These are phyloP conservation scores for Spiraea crenata DNA, from an alignment of 331 rosid genomes.

Conservation along the genomic window DNA sequence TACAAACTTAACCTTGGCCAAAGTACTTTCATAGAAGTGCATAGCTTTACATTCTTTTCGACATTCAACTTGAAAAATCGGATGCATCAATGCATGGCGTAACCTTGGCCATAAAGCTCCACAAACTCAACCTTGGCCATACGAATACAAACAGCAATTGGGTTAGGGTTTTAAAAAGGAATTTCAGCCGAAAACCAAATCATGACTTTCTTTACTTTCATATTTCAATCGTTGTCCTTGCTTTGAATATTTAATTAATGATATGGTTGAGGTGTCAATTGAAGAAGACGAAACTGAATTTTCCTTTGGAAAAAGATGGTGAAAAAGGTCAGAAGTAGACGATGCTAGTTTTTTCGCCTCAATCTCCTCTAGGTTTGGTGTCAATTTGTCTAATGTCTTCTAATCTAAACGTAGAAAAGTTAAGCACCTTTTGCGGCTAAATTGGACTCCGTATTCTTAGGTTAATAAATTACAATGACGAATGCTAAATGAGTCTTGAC, in stretches of 20 bases:
- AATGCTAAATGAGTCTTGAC: too few species aligned
- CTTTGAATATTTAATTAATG: neutral
- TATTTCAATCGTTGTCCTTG: too few species aligned
- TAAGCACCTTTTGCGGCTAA: neutral
- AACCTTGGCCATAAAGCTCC: too few species aligned
- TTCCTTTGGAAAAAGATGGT: conserved; percentile 1
- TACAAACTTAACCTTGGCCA: too few species aligned
- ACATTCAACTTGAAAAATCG: too few species aligned
- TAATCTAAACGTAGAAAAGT: neutral
- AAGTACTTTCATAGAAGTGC: too few species aligned
- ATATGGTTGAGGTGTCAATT: conserved; percentile 14
- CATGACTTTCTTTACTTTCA: neutral
- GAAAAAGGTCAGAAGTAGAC: neutral
- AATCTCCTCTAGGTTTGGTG: neutral
- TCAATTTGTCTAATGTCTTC: too few species aligned
- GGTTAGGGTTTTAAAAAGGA: neutral
- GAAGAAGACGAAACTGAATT: neutral
- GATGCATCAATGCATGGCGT: too few species aligned
- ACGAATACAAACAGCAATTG: neutral
- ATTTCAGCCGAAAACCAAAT: neutral
- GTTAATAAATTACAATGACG: too few species aligned
- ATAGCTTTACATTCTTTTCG: too few species aligned
- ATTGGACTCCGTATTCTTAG: too few species aligned
- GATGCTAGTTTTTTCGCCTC: neutral
- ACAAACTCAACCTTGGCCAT: too few species aligned